Evolutionary conservation across 805 yeast genomes (phyloP).

Genomic region (Lipomyces kockii): DNA sequence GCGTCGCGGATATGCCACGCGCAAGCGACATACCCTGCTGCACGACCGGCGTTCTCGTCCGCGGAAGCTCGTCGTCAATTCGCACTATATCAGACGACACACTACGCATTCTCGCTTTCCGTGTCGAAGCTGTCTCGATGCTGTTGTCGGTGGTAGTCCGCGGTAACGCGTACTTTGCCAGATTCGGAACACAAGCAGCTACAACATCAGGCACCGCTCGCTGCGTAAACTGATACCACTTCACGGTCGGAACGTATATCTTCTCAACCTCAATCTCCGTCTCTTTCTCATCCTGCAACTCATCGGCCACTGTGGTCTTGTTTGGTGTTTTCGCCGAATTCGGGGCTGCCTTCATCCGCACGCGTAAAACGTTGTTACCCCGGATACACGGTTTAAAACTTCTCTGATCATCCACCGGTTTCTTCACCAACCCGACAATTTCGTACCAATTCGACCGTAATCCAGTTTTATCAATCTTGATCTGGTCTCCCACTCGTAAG

Average conservation of each 20-base stretch:
- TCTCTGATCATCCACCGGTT: background rate
- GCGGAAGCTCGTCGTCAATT: background rate
- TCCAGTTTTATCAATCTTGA: slow-evolving; percentile 6
- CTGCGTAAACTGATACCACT: slow-evolving; percentile 5
- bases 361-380: slow-evolving; percentile 17
- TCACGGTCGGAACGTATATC: slow-evolving; percentile 7
- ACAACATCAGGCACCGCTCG: slow-evolving; percentile 10
- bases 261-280: slow-evolving; percentile 6
- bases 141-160: background rate
- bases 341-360: slow-evolving; percentile 4
- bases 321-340: background rate
- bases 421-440: slow-evolving; percentile 3
- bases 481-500: slow-evolving; percentile 22
- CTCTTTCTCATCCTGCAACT: background rate
- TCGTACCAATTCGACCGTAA: slow-evolving; percentile 11
- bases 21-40: background rate
- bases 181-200: slow-evolving; percentile 8
- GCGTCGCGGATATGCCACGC: background rate
- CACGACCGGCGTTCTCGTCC: background rate
- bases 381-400: slow-evolving; percentile 8
- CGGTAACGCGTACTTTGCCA: background rate
- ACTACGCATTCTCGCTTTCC: background rate
- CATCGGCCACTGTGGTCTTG: background rate
- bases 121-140: background rate
- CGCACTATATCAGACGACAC: background rate